Conservation (phyloP, 2,329 filamentous ascomycete species). For the Xylariales sp. region DNA sequence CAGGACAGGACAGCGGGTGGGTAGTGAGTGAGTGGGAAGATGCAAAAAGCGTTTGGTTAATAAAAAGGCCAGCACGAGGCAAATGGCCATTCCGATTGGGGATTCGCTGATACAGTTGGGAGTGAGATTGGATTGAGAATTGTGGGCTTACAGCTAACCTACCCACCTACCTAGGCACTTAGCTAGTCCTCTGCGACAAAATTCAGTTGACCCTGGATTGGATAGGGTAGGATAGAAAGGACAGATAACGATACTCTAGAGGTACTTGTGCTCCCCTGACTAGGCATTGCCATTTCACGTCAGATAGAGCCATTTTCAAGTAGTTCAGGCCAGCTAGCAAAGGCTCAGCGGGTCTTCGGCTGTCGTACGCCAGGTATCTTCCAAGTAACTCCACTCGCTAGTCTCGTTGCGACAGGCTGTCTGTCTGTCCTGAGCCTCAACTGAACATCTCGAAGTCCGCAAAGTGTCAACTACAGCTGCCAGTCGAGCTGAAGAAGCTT, state of each 20-base stretch:
- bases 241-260: background rate
- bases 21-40: constrained; percentile 9
- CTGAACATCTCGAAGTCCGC: constrained; percentile 3
- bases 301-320: constrained; percentile 1
- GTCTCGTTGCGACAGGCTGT: constrained; percentile 1
- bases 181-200: too few relatives aligned
- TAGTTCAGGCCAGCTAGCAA: background rate
- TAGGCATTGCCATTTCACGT: background rate
- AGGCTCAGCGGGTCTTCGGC: background rate
- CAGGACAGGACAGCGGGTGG: constrained; percentile 8
- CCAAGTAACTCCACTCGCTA: background rate
- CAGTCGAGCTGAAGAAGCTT: too few relatives aligned
- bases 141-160: background rate
- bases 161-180: too few relatives aligned
- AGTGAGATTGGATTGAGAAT: constrained; percentile 1
- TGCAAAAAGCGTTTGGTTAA: constrained; percentile 5
- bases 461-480: constrained; percentile 14
- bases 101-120: too few relatives aligned
- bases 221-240: background rate
- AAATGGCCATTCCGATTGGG: background rate
- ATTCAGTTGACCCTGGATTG: too few relatives aligned
- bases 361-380: constrained; percentile 1
- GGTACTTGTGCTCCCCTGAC: background rate
- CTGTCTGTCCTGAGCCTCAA: constrained; percentile 2
- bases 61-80: constrained; percentile 1